Evolutionary conservation across 345 rosid genomes (phyloP).

Genomic region (Ailanthus altissimus): DNA sequence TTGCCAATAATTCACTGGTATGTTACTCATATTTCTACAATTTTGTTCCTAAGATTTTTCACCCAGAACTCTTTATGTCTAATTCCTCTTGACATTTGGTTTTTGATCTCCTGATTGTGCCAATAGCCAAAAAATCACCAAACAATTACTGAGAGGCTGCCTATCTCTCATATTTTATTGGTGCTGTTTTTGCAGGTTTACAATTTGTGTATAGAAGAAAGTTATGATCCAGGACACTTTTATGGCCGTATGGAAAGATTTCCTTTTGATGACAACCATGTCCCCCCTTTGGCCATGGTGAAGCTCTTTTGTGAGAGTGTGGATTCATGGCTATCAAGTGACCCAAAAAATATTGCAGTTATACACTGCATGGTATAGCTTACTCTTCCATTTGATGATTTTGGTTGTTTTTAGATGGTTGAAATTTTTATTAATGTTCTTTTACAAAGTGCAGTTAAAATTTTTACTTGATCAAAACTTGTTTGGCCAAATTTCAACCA

Average conservation of each 20-base stretch:
- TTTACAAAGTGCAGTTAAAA: background rate
- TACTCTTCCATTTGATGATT: background rate
- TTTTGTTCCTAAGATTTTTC: background rate
- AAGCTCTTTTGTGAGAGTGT: slow-evolving; percentile 82
- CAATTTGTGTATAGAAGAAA: slow-evolving; percentile 84
- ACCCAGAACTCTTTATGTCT: background rate
- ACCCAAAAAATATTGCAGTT: slow-evolving; percentile 77
- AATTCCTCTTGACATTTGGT: background rate
- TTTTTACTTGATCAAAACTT: background rate
- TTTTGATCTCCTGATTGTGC: background rate
- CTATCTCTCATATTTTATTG: slow-evolving; percentile 4
- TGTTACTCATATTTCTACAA: too few relatives aligned
- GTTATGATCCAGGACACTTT: slow-evolving; percentile 70
- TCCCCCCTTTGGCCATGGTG: slow-evolving; percentile 76
- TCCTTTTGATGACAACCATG: slow-evolving; percentile 94
- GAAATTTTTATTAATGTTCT: background rate
- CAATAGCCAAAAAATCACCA: background rate
- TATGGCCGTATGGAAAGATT: slow-evolving; percentile 77
- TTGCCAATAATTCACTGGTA: background rate
- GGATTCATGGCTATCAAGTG: slow-evolving; percentile 70
- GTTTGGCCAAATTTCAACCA: background rate
- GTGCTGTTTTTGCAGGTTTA: slow-evolving; percentile 48
- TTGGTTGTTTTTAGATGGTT: background rate
- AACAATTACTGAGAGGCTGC: background rate
- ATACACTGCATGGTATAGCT: slow-evolving; percentile 85